Base-by-base conservation (phyloP, 768 basidiomycete genomes). In the Leucosporidium scottii region DNA sequence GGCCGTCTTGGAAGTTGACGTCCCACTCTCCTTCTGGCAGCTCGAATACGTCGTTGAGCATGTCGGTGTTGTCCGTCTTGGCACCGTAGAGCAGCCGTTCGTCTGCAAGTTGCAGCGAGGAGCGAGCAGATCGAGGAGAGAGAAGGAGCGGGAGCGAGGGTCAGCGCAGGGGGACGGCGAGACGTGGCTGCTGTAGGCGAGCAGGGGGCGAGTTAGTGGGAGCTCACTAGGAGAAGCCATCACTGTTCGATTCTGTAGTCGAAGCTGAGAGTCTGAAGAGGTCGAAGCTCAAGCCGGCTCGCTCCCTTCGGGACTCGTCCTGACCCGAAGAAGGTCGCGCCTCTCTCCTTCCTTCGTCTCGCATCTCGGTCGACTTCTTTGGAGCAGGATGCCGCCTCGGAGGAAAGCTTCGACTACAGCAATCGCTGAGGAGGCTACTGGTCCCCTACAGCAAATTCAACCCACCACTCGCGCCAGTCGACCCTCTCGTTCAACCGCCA, bases 1-100 rank as follows among this genome's bases (percentile, higher is more conserved):
- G 76, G 23, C 88, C 88, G 75, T 91, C 90, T 73, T 82, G 81
- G 73, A 81, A 85, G 78, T 93, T 93, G 69, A 91, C 86, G 76
- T 91, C 84, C 71, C 85, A 86, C 31, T 74, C 59, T 21, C 84
- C 75, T 25, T 83, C 80, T 31, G 55, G 55, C 7, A 25, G 25
- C 27, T 30, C 49, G 64, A 90, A 83, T 20, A 88, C 79, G 59
- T 86, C 84, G 1, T 83, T 73, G 28, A 91, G 75, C 69, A 87
- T 76, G 6, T 87, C 88, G 71, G 86, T 84, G 77, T 88, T 85
- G 79, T 91, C 90, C 23, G 77, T 73, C 74, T 88, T 84, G 36
- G 88, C 90, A 15, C 88, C 89, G 34, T 84, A 84, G 36, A 91
- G 79, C 48, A 91, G 80, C 62, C 84, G 81, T 78, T 89, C 86